Percentiles rank a stretch among this genome's conserved stretches.
Conservation (phyloP, 257 asterid species). For the Marsdenia floribunda region DNA sequence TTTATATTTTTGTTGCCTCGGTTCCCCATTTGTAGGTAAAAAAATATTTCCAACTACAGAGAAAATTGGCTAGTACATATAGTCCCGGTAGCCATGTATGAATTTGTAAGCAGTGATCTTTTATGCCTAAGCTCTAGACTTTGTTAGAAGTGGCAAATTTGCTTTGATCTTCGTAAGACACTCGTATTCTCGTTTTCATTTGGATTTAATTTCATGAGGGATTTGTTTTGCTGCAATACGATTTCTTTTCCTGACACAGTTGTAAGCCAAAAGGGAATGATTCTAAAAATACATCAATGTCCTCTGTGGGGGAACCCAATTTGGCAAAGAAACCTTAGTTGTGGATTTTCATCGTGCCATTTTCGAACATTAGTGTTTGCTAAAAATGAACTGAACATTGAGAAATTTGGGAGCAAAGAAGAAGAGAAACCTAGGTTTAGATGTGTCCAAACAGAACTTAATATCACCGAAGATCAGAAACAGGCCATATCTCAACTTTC, state of each 20-base stretch:
- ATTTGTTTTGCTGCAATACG: conserved; percentile 20
- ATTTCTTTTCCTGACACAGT: conserved; percentile 21
- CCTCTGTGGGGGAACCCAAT: conserved; percentile 18
- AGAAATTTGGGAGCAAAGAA: conserved; percentile 25
- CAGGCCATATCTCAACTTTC: conserved; percentile 46
- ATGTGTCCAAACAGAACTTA: conserved; percentile 41
- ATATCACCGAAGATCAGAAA: conserved; percentile 52
- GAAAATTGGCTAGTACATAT: background rate
- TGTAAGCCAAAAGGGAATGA: conserved; percentile 4
- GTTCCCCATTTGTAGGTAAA: background rate
- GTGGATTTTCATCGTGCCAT: conserved; percentile 20
- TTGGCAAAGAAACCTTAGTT: conserved; percentile 12
- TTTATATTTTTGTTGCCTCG: background rate
- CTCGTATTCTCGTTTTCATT: background rate
- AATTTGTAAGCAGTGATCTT: background rate
- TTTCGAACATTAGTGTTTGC: conserved; percentile 10
- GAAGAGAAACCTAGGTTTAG: conserved; percentile 33
- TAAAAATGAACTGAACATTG: conserved; percentile 18
- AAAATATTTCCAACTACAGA: background rate
- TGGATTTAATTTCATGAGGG: conserved; percentile 21
- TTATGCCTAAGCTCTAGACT: background rate
- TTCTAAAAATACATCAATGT: conserved; percentile 4
- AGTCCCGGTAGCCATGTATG: background rate
- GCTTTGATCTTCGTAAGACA: background rate
- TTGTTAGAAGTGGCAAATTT: background rate